phyloP scores from a whole-genome alignment of 768 basidiomycete species.

The Leccinum boreale region DNA sequence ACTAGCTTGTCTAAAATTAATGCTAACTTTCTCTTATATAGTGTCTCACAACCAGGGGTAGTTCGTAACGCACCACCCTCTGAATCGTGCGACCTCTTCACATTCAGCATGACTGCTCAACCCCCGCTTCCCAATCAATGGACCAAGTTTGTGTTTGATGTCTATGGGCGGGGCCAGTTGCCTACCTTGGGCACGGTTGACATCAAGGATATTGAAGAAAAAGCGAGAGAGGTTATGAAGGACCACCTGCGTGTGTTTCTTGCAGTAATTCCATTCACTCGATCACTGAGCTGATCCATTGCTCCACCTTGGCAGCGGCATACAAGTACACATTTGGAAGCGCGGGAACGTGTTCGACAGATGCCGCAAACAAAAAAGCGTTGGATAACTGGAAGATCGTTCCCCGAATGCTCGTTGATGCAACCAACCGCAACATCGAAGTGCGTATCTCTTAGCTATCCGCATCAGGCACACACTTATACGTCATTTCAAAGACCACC shows the following conservation, averaged over 20 bases:
- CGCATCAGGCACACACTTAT: not conserved
- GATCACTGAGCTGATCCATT: not conserved
- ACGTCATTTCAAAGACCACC: slow-evolving; percentile 47
- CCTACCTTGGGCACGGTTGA: slow-evolving; percentile 54
- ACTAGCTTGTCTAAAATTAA: not conserved
- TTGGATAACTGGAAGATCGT: slow-evolving; percentile 70
- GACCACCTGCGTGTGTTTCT: slow-evolving; percentile 46
- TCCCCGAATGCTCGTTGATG: slow-evolving; percentile 74
- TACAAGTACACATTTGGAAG: slow-evolving; percentile 78
- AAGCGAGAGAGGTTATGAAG: slow-evolving; percentile 61
- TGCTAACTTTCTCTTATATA: not conserved
- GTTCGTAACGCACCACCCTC: not conserved
- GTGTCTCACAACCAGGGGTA: not conserved
- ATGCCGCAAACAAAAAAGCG: slow-evolving; percentile 60
- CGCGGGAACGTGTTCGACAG: slow-evolving; percentile 69
- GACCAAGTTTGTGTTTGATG: slow-evolving; percentile 21
- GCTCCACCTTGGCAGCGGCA: slow-evolving; percentile 40
- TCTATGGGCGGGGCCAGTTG: slow-evolving; percentile 17
- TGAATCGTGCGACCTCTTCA: not conserved
- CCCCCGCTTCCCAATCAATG: slow-evolving; percentile 24
- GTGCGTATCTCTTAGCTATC: slow-evolving; percentile 33
- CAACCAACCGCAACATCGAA: slow-evolving; percentile 54
- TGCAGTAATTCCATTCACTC: not conserved
- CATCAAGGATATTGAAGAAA: slow-evolving; percentile 61
- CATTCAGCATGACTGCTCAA: slow-evolving; percentile 15